Conservation (phyloP, 225 moss, liverwort and hornwort genomes). For the Bryoerythrophyllum caledonicum region DNA sequence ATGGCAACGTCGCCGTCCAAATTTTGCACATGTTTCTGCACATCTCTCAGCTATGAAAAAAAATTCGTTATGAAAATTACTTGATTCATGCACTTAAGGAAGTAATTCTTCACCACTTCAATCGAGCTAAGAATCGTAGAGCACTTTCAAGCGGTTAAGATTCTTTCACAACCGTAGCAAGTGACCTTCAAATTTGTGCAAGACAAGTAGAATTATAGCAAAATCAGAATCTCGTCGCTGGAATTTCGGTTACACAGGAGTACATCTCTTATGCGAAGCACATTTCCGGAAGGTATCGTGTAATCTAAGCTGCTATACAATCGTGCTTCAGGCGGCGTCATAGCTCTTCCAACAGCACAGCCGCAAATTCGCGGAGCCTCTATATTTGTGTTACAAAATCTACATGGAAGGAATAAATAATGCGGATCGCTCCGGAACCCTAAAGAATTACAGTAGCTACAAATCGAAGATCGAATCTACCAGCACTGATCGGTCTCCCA, state of each 20-base stretch:
- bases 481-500: constrained; percentile 92
- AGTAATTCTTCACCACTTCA: neutral
- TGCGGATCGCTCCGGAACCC: constrained; percentile 32
- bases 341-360: constrained; percentile 45
- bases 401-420: constrained; percentile 1
- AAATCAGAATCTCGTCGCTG: neutral
- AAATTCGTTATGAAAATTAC: neutral
- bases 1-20: neutral
- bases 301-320: constrained; percentile 19
- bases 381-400: constrained; percentile 1
- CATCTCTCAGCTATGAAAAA: neutral
- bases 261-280: neutral
- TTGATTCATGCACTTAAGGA: neutral
- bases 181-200: neutral
- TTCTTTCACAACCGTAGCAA: neutral
- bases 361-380: constrained; percentile 23
- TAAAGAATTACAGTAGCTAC: constrained; percentile 21
- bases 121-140: neutral
- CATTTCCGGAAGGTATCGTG: neutral
- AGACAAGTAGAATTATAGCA: neutral
- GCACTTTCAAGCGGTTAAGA: neutral
- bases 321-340: constrained; percentile 36
- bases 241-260: constrained; percentile 8
- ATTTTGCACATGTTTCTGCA: neutral
- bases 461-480: constrained; percentile 17